Conservation (phyloP, 768 basidiomycete species). For the Kwoniella sp. region DNA sequence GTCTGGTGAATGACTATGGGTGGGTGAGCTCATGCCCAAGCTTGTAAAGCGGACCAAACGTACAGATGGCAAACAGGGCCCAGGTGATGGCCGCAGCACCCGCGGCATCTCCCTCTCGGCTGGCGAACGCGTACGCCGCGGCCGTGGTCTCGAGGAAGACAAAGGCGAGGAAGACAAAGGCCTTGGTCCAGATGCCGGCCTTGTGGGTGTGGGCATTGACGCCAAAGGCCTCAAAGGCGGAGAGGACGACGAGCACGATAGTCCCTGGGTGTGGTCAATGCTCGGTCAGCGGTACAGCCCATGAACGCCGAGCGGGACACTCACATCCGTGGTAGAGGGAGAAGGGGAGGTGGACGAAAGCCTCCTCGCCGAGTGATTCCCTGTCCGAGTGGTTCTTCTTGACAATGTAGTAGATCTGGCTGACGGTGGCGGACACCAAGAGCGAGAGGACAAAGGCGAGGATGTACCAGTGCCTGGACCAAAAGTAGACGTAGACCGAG, state of each 20-base stretch:
- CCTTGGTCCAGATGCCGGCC: conserved; percentile 85
- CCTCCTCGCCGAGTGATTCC: conserved; percentile 65
- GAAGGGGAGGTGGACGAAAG: conserved; percentile 93
- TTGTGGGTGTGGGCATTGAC: conserved; percentile 61
- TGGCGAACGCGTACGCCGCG: conserved; percentile 90
- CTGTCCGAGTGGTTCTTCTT: conserved; percentile 72
- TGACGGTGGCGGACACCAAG: conserved; percentile 71
- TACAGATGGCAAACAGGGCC: conserved; percentile 91
- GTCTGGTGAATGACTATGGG: conserved; percentile 51
- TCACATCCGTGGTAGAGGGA: conserved; percentile 78
- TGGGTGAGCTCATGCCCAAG: no score
- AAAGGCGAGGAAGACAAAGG: conserved; percentile 89
- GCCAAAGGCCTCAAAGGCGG: conserved; percentile 55
- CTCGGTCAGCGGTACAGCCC: no score
- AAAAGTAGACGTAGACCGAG: conserved; percentile 80
- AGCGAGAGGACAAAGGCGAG: conserved; percentile 80
- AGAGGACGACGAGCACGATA: conserved; percentile 49
- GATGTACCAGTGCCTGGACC: conserved; percentile 68
- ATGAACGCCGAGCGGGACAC: conserved; percentile 5
- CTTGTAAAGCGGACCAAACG: no score
- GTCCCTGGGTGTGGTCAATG: conserved; percentile 35
- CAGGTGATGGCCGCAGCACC: conserved; percentile 86
- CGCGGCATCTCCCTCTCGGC: conserved; percentile 83
- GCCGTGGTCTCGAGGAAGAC: conserved; percentile 91
- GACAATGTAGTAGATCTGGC: conserved; percentile 91